Conservation (phyloP, 2,329 filamentous ascomycete genomes). For the Septoria linicola region DNA sequence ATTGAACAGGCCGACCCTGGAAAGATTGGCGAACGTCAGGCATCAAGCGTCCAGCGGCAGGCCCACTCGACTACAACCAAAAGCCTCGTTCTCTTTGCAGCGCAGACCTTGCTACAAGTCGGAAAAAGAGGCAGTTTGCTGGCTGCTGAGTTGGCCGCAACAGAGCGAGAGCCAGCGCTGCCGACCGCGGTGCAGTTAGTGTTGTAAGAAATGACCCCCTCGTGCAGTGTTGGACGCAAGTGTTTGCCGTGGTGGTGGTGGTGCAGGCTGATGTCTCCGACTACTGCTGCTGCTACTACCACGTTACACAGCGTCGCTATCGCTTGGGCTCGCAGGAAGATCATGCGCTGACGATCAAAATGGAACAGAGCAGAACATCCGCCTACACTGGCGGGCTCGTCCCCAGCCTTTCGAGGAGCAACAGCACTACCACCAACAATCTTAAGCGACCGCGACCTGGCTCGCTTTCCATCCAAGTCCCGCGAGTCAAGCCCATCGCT, state of each 20-base stretch:
- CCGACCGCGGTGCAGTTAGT: slow-evolving; percentile 5
- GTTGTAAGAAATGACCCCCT: slow-evolving; percentile 9
- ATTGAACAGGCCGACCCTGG: slow-evolving; percentile 6
- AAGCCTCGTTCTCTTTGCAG: slow-evolving; percentile 5
- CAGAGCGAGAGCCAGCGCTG: slow-evolving; percentile 3
- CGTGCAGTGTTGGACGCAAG: not conserved
- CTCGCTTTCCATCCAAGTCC: slow-evolving; percentile 22
- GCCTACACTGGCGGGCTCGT: slow-evolving; percentile 6
- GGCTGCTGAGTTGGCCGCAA: slow-evolving; percentile 6
- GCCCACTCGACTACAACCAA: slow-evolving; percentile 1
- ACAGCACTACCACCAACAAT: slow-evolving; percentile 1
- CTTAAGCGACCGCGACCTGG: slow-evolving; percentile 19
- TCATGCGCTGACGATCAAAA: slow-evolving; percentile 21
- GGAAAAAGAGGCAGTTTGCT: not conserved
- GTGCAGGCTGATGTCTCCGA: not conserved
- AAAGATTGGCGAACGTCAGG: slow-evolving; percentile 9
- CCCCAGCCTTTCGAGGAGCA: slow-evolving; percentile 4
- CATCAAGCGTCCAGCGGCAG: slow-evolving; percentile 10
- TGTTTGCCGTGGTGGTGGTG: slow-evolving; percentile 2
- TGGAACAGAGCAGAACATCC: slow-evolving; percentile 20
- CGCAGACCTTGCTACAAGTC: slow-evolving; percentile 7
- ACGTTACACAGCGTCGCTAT: slow-evolving; percentile 15
- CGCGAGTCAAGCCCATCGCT: slow-evolving; percentile 27
- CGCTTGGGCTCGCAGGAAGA: not conserved
- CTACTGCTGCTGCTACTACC: not conserved